Evolutionary conservation across 2,329 filamentous ascomycete genomes (phyloP), one percentile per base, ranked within the genome.

Genomic region (Trichoderma asperellum): DNA sequence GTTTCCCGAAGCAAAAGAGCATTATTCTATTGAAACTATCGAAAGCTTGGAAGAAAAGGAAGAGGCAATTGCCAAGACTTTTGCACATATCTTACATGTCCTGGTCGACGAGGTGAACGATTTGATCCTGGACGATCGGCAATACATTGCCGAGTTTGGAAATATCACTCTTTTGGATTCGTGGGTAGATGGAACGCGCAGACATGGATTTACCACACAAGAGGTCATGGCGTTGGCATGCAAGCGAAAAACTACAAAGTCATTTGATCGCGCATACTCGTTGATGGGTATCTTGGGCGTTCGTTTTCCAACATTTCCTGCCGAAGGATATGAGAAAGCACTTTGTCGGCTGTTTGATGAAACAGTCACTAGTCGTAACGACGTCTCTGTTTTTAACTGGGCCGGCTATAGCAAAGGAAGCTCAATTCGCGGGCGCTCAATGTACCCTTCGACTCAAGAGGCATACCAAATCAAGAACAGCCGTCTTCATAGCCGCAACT

Each of bases 321-420:
- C 70, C 1, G 70, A 71, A 49, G 70, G 70, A 8, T 71, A 69
- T 34, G 32, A 63, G n/a, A 70, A 66, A 52, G 70, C 70, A 10
- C 40, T 71, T 5, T 63, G 67, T 2, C 56, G 70, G 24, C 70
- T 71, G 21, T 56, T 71, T 2, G 70, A 71, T 29, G 67, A 71
- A 56, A 63, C 62, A 29, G 29, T 70, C 4, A 68, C 64, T 40
- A 57, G 21, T 8, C 68, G 62, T 3, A 70, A 70, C 18, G 68
- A 70, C 21, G 68, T 70, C 2, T 70, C 68, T 0, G 57, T 71
- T 2, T 71, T 71, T 11, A 71, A 71, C 24, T 71, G 70, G 70
- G 61, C 37, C 1, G 70, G 70, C 6, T 32, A 66, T 2, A 37
- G 61, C 11, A 70, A 66, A 57, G 70, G 67, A 24, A 70, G 67